These are phyloP conservation scores for Malassezia furfur DNA, from an alignment of 1,284 basidiomycete genomes.

Conservation along the genomic window DNA sequence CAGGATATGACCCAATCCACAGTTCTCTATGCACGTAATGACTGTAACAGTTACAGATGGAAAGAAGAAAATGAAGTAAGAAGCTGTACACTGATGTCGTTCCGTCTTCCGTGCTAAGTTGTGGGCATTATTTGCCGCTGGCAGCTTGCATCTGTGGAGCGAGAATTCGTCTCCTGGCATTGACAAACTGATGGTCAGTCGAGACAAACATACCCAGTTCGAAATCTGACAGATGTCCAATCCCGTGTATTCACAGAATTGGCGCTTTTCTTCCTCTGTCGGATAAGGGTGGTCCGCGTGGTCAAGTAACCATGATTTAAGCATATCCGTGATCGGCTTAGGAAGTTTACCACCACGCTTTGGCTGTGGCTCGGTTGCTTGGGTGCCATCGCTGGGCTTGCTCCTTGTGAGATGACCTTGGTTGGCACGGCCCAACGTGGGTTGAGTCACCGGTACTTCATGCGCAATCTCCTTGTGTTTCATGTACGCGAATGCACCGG, in stretches of 20 bases:
- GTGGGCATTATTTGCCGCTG: background rate
- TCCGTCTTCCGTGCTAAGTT: too few relatives aligned
- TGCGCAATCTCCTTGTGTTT: too few relatives aligned
- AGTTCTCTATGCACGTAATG: too few relatives aligned
- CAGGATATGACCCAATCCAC: too few relatives aligned
- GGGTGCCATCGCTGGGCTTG: background rate
- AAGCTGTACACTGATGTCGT: background rate
- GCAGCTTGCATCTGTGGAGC: conserved; percentile 18
- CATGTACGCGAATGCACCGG: too few relatives aligned
- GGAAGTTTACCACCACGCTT: conserved; percentile 68
- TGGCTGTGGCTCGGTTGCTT: background rate
- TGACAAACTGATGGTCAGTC: conserved; percentile 27
- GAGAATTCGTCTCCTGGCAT: conserved; percentile 38
- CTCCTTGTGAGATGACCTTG: background rate
- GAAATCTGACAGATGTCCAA: conserved; percentile 72
- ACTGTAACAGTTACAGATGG: too few relatives aligned
- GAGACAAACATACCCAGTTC: conserved; percentile 22
- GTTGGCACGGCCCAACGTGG: too few relatives aligned
- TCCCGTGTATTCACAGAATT: conserved; percentile 71
- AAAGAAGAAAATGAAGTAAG: background rate
- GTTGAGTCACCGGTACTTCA: too few relatives aligned
- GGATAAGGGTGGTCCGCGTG: conserved; percentile 83
- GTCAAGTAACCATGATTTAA: conserved; percentile 79
- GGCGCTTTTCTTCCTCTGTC: conserved; percentile 79
- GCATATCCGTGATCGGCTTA: conserved; percentile 76